phyloP scores from a whole-genome alignment of 768 basidiomycete genomes.

The Cystobasidium ongulense region DNA sequence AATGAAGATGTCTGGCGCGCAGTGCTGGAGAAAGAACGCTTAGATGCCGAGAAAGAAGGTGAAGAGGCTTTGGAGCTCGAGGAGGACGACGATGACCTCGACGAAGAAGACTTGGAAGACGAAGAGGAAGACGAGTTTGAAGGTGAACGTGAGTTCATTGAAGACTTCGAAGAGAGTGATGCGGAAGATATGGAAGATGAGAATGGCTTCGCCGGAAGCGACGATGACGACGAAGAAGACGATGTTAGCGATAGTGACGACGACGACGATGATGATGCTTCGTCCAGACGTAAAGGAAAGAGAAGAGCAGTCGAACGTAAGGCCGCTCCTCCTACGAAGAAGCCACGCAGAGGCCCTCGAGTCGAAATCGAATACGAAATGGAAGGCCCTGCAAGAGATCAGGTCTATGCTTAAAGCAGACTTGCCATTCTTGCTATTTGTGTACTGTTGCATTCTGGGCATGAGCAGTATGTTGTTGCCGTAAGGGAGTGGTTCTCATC shows the following conservation, averaged over 20 bases:
- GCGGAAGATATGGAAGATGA: constrained; percentile 51
- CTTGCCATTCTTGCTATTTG: not conserved
- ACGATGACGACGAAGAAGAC: constrained; percentile 46
- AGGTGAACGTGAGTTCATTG: constrained; percentile 62
- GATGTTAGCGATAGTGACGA: constrained; percentile 50
- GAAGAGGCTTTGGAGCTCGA: constrained; percentile 52
- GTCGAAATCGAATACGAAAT: constrained; percentile 94
- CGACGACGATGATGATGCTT: constrained; percentile 46
- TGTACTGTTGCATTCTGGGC: not conserved
- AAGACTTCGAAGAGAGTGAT: constrained; percentile 61
- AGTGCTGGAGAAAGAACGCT: constrained; percentile 68
- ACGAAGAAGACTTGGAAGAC: constrained; percentile 52
- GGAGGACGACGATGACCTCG: constrained; percentile 53
- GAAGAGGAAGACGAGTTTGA: constrained; percentile 57
- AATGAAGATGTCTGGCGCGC: constrained; percentile 95
- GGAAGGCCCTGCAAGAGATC: constrained; percentile 48
- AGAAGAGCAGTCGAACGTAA: constrained; percentile 49
- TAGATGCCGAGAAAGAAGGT: constrained; percentile 45
- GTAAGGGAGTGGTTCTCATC: no score
- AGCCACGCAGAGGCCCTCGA: constrained; percentile 44
- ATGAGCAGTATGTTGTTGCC: not conserved
- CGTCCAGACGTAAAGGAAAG: constrained; percentile 55
- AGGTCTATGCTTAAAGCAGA: not conserved
- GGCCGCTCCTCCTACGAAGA: constrained; percentile 56
- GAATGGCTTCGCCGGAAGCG: not conserved